Conservation (phyloP, 2,329 filamentous ascomycete genomes). For the Mycosphaerelloides madeirae region DNA sequence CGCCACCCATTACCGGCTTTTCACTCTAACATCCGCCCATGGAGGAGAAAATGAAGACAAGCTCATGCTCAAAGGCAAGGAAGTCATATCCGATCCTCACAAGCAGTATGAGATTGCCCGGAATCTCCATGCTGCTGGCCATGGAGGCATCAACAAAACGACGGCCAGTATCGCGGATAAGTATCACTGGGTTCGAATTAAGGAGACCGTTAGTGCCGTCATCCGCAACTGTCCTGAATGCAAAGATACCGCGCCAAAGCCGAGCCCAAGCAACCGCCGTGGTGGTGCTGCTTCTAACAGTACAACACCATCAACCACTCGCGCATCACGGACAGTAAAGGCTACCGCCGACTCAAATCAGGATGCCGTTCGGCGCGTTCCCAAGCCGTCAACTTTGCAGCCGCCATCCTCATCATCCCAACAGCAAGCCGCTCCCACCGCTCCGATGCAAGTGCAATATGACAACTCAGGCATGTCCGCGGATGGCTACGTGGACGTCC, state of each 20-base stretch:
- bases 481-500: conserved; percentile 48
- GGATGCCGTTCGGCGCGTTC: conserved; percentile 1
- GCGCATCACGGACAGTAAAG: conserved; percentile 8
- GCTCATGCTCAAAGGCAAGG: conserved; percentile 95
- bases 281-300: conserved; percentile 6
- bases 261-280: conserved; percentile 5
- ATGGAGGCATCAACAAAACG: conserved; percentile 97
- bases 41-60: conserved; percentile 52
- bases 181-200: conserved; percentile 97
- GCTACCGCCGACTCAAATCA: conserved; percentile 11
- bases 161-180: conserved; percentile 89
- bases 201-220: conserved; percentile 91
- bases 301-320: background rate
- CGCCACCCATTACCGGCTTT: conserved; percentile 88
- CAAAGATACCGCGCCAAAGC: conserved; percentile 61
- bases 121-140: conserved; percentile 66
- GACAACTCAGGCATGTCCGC: conserved; percentile 9
- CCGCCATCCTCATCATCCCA: conserved; percentile 1
- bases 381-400: background rate
- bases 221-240: conserved; percentile 89
- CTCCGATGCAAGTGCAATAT: conserved; percentile 34
- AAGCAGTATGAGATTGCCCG: conserved; percentile 87
- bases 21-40: no score
- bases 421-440: conserved; percentile 11
- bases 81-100: conserved; percentile 86